Evolutionary conservation across 2,329 filamentous ascomycete genomes (phyloP), one percentile per base, ranked within the genome.

Genomic region (Fonsecaea nubica): DNA sequence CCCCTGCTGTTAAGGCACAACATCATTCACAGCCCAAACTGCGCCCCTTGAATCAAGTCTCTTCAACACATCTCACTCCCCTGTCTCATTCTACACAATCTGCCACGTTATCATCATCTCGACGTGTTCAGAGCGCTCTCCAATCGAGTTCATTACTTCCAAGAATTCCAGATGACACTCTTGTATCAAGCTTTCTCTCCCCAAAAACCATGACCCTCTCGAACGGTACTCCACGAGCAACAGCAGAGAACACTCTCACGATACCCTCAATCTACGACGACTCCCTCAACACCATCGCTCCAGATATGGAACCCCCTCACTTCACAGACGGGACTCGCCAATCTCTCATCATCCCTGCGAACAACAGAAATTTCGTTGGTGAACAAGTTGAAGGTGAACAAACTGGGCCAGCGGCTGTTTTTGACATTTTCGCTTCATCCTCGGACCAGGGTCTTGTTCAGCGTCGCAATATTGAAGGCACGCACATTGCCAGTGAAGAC

Each of bases 141-240:
- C 58, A 59, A 7, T 68, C 66, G 30, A 68, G 66, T 60, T 60
- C 66, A n/a, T 60, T 65, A 52, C 56, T 65, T n/a, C 63, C 62
- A 21, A 48, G 40, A 45, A 35, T 30, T 10, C 40, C 18, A 18
- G 36, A 52, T 33, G 56, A n/a, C 32, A 25, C 36, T 25, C 53
- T 58, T 48, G 7, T 9, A n/a, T 36, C 52, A 13, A 65, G 40
- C 32, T 57, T 18, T n/a, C 30, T 35, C n/a, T 53, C 57, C 21
- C 38, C 40, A 32, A 21, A 13, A 18, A 52, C 63, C 52, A 62
- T 58, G 53, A 30, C 35, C 5, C 15, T 35, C 7, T 57, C 32
- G 25, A 45, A 38, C 33, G 35, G 45, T 33, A 32, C 40, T 21
- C 32, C 30, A 59, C 30, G 25, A 52, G n/a, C 33, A 50, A 33